Evolutionary conservation across 352 stramenopile species (phyloP), one percentile per base, ranked within the genome.

Genomic region (Hyaloperonospora arabidopsidis): DNA sequence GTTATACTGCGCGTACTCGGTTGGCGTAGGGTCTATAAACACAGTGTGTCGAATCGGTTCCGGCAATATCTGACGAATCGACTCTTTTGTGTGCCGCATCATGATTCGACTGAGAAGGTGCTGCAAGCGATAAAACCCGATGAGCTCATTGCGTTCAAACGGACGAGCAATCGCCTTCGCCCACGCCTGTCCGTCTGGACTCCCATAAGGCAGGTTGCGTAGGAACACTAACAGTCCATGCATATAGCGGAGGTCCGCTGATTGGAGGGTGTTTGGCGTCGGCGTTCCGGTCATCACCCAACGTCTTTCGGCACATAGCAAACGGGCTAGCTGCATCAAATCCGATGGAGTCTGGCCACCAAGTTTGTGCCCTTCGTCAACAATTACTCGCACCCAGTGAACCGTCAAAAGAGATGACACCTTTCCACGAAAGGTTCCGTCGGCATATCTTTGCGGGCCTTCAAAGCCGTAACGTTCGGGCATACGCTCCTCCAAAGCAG

Each of bases 231-330:
- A 43, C 0, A 98, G 62, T 19, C 83, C 84, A 51, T 96, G 87
- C 57, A 98, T 79, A 52, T 96, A 92, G 0, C 72, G 74, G 6
- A 98, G 65, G 32, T 92, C 92, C 1, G 71, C 63, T n/a, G 70
- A 87, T 52, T 95, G 75, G 15, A 92, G 72, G 0, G 78, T 86
- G 53, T 95, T 94, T 34, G 88, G 86, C 11, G 94, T 98, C 14
- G 96, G 96, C 15, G 96, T 98, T 44, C 96, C 96, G 2, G 93
- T 98, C 94, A 98, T 98, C n/a, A 97, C 84, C 95, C 95, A 98
- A 14, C 91, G 72, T 50, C 87, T 82, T 49, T 96, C 75, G 1
- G 86, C 84, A 35, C 68, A 82, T 6, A 97, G 57, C 19, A 89
- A 47, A 21, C 80, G 65, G 7, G 95, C 87, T 56, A 97, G 86